These are phyloP conservation scores for Leccinum obscurum DNA, from an alignment of 768 basidiomycete species.

Conservation along the genomic window DNA sequence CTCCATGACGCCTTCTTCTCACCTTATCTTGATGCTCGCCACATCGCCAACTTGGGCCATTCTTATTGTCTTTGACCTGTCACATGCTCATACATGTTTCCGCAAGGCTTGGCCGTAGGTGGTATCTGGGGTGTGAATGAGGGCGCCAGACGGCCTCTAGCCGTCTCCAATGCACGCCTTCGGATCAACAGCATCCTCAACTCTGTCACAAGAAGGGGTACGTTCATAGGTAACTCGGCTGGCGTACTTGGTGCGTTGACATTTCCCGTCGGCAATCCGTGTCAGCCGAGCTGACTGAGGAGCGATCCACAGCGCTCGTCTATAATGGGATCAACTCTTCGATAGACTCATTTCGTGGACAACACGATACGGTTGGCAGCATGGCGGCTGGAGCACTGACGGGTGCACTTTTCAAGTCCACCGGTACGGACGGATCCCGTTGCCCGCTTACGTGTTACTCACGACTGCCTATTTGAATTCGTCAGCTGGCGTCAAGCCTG, in stretches of 20 bases:
- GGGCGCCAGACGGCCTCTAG: slow-evolving; percentile 85
- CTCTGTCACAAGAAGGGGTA: slow-evolving; percentile 94
- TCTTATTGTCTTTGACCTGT: slow-evolving; percentile 80
- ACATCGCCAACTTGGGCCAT: slow-evolving; percentile 54
- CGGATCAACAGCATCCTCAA: slow-evolving; percentile 97
- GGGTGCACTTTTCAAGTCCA: slow-evolving; percentile 90
- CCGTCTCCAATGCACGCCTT: slow-evolving; percentile 80
- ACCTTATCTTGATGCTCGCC: slow-evolving; percentile 65
- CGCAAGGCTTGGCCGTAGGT: slow-evolving; percentile 88
- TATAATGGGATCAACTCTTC: slow-evolving; percentile 97
- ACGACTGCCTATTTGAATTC: slow-evolving; percentile 33
- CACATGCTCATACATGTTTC: slow-evolving; percentile 70
- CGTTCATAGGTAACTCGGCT: slow-evolving; percentile 97
- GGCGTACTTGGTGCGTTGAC: slow-evolving; percentile 87
- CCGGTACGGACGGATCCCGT: slow-evolving; percentile 61
- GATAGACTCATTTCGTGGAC: slow-evolving; percentile 84
- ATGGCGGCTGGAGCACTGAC: slow-evolving; percentile 91
- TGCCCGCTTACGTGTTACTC: slow-evolving; percentile 39
- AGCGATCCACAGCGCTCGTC: slow-evolving; percentile 67
- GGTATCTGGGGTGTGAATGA: slow-evolving; percentile 96
- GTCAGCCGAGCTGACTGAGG: slow-evolving; percentile 37
- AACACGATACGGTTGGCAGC: slow-evolving; percentile 89
- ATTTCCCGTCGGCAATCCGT: slow-evolving; percentile 31
- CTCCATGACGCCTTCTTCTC: slow-evolving; percentile 50
- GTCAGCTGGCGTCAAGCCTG: slow-evolving; percentile 89